phyloP scores from a whole-genome alignment of 306 rosid genomes.

The Chamaecrista fasciculata region DNA sequence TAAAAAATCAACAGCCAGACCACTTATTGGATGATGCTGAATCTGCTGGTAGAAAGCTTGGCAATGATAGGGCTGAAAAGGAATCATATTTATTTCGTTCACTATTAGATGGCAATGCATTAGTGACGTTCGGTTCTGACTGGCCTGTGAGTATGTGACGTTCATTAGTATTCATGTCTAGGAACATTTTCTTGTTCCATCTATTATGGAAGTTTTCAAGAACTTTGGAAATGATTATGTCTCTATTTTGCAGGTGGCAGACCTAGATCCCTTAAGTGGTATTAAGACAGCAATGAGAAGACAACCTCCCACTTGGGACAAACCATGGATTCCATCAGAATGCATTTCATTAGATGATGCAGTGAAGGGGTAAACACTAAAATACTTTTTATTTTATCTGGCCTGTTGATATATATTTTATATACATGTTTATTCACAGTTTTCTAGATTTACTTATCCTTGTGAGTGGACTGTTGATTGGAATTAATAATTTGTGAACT shows the following conservation, averaged over 20 bases:
- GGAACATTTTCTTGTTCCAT: constrained; percentile 1
- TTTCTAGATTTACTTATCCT: not conserved
- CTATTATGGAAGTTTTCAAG: not conserved
- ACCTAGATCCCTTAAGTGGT: constrained; percentile 70
- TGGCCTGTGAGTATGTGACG: constrained; percentile 66
- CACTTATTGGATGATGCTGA: constrained; percentile 69
- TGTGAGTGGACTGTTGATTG: too few relatives aligned
- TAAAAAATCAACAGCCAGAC: constrained; percentile 63
- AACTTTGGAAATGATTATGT: constrained; percentile 9
- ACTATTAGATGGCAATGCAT: constrained; percentile 52
- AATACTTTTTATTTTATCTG: constrained; percentile 15
- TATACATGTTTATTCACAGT: not conserved
- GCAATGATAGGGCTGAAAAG: constrained; percentile 72
- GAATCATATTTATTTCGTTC: constrained; percentile 68
- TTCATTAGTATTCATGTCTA: constrained; percentile 2
- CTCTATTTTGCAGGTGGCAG: constrained; percentile 51
- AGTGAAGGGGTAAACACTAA: constrained; percentile 59
- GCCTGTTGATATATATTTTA: constrained; percentile 20
- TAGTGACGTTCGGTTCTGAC: constrained; percentile 77
- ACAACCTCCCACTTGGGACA: constrained; percentile 54
- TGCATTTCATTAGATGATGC: constrained; percentile 62
- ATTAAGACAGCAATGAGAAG: constrained; percentile 66
- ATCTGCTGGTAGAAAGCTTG: constrained; percentile 63
- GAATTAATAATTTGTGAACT: too few relatives aligned
- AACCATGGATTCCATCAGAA: constrained; percentile 77